These are phyloP conservation scores for Alternaria triticina DNA, from an alignment of 2,329 filamentous ascomycete species.

Conservation along the genomic window DNA sequence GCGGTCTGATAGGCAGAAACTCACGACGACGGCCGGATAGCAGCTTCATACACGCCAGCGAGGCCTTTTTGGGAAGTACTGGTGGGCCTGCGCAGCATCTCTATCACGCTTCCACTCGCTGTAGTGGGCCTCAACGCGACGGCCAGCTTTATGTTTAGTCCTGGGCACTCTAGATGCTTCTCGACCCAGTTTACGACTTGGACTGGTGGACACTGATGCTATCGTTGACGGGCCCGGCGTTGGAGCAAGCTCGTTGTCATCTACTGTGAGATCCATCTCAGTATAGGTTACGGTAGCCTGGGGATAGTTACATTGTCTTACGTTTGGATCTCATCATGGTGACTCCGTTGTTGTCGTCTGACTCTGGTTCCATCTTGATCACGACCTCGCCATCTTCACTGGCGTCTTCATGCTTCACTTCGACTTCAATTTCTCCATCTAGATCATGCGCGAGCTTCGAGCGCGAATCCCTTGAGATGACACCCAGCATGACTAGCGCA, in stretches of 20 bases:
- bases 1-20: background rate
- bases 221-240: background rate
- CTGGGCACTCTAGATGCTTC: no score
- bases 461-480: background rate
- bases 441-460: background rate
- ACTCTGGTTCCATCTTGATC: background rate
- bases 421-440: background rate
- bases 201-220: background rate
- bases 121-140: no score
- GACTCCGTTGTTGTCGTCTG: background rate
- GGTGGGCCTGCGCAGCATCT: background rate
- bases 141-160: no score
- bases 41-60: background rate
- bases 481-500: background rate
- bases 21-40: background rate
- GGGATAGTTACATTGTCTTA: background rate
- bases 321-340: fast-evolving
- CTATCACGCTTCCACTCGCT: background rate
- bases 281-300: background rate
- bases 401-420: background rate
- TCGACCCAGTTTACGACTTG: background rate
- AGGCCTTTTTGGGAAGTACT: background rate
- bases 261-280: fast-evolving
- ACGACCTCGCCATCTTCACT: background rate
- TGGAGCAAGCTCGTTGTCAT: background rate